Evolutionary conservation across 345 rosid genomes (phyloP).

Genomic region (Gossypium thurberi): DNA sequence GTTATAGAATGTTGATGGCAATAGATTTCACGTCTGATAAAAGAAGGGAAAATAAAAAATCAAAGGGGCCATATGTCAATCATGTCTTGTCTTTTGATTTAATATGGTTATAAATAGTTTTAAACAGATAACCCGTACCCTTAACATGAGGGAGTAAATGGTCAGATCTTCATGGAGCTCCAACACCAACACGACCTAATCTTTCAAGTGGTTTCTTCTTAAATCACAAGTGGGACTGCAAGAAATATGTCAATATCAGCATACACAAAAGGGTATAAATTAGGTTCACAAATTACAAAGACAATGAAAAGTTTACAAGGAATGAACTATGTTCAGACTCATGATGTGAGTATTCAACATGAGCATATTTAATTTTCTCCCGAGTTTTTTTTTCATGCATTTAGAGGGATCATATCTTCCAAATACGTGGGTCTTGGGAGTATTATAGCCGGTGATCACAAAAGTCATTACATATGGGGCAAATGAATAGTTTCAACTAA

Average conservation of each 20-base stretch:
- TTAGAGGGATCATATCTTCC: no score
- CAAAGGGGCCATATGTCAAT: neutral
- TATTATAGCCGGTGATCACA: no score
- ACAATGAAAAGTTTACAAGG: neutral
- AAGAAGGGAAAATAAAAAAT: neutral
- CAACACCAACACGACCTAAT: constrained; percentile 9
- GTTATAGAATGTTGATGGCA: neutral
- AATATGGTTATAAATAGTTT: constrained; percentile 2
- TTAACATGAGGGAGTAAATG: neutral
- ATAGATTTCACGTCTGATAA: neutral
- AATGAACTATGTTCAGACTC: neutral
- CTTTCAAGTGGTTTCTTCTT: constrained; percentile 9
- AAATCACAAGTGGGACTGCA: constrained; percentile 25
- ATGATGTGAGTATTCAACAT: neutral
- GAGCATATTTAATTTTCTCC: no score
- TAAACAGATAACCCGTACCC: constrained; percentile 3
- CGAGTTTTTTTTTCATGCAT: no score
- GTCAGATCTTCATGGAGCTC: constrained; percentile 10
- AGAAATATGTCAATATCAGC: constrained; percentile 1
- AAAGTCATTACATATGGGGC: no score
- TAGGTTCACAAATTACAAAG: neutral
- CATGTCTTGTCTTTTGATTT: neutral
- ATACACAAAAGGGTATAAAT: neutral
- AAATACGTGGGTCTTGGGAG: no score
- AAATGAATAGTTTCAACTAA: neutral